Evolutionary conservation across 2,329 filamentous ascomycete species (phyloP).

Genomic region (Magnaporthales sp.): DNA sequence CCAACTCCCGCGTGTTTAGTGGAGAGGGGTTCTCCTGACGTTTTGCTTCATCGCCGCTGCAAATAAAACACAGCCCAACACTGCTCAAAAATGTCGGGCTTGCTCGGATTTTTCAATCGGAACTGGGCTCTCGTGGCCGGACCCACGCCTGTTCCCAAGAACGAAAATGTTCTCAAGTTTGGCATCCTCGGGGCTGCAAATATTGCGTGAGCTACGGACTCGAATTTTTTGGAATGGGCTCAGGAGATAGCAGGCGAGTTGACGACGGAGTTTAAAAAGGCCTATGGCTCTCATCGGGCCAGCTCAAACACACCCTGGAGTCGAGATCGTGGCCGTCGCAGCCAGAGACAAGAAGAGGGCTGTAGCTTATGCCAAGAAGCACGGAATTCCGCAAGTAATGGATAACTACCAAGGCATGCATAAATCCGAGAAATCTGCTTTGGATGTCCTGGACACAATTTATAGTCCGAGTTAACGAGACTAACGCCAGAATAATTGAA

Average conservation of each 20-base stretch:
- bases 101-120: slow-evolving; percentile 5
- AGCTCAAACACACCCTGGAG: slow-evolving; percentile 42
- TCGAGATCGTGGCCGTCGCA: slow-evolving; percentile 40
- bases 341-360: slow-evolving; percentile 39
- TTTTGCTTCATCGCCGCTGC: not conserved
- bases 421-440: not conserved
- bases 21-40: not conserved
- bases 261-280: not conserved
- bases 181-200: slow-evolving; percentile 32
- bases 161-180: slow-evolving; percentile 22
- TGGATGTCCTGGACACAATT: not conserved
- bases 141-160: slow-evolving; percentile 8
- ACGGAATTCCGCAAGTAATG: slow-evolving; percentile 40
- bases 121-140: slow-evolving; percentile 9
- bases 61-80: not conserved
- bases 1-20: not conserved
- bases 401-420: slow-evolving; percentile 36
- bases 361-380: slow-evolving; percentile 37
- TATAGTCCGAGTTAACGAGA: not conserved
- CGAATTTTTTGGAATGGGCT: not conserved
- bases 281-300: slow-evolving; percentile 35
- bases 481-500: not conserved
- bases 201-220: slow-evolving; percentile 24
- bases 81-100: not conserved
- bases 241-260: not conserved